Conservation (phyloP, 805 yeast genomes). For the Candida andamanensis region DNA sequence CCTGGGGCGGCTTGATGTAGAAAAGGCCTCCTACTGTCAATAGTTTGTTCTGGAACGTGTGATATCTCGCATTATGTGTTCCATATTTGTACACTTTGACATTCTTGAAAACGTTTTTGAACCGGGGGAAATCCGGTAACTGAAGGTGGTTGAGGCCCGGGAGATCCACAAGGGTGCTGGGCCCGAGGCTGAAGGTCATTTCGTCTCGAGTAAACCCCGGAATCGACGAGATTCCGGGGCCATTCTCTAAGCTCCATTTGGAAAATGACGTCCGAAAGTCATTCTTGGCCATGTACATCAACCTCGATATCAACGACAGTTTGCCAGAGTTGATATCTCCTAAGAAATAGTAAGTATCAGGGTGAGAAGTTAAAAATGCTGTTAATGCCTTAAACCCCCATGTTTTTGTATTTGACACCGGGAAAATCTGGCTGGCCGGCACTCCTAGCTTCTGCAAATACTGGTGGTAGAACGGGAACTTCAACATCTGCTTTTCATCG, state of each 20-base stretch:
- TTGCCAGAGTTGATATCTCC: constrained; percentile 73
- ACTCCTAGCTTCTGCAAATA: constrained; percentile 28
- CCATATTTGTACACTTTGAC: constrained; percentile 25
- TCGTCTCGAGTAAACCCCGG: constrained; percentile 70
- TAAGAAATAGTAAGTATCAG: constrained; percentile 40
- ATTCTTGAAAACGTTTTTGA: constrained; percentile 28
- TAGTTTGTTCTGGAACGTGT: constrained; percentile 39
- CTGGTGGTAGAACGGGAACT: constrained; percentile 25
- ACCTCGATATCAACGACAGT: constrained; percentile 47
- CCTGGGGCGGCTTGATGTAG: constrained; percentile 50
- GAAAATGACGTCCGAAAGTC: constrained; percentile 6
- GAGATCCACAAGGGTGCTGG: constrained; percentile 6
- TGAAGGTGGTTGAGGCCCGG: constrained; percentile 12
- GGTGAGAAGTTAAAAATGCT: constrained; percentile 29
- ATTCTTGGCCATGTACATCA: constrained; percentile 5
- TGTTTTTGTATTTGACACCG: constrained; percentile 46
- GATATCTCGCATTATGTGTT: constrained; percentile 23
- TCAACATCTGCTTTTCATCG: constrained; percentile 20
- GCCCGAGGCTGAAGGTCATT: constrained; percentile 29
- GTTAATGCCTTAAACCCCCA: constrained; percentile 48
- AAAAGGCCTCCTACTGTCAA: constrained; percentile 59
- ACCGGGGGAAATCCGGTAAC: constrained; percentile 12
- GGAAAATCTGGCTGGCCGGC: constrained; percentile 37
- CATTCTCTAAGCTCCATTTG: constrained; percentile 23
- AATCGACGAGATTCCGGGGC: constrained; percentile 46